Evolutionary conservation across 345 rosid genomes (phyloP), one percentile per base, ranked within the genome.

Genomic region (Raphanus raphanistrum): DNA sequence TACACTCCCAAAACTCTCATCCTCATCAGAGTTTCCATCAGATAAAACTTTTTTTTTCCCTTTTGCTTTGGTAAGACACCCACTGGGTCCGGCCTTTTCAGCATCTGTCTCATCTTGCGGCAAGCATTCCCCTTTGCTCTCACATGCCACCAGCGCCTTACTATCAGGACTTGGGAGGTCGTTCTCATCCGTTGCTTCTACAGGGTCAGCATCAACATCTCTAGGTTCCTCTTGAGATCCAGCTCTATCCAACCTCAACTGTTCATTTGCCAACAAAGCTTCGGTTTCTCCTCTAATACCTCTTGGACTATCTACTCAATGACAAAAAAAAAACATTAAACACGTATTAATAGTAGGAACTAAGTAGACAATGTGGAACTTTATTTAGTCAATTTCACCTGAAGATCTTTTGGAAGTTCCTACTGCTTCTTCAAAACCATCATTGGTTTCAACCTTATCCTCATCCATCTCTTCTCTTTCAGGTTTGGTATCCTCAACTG

Each of bases 1-100:
- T 31, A 88, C 96, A 78, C 98, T 95, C 82, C 88, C 97, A 45
- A 84, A 84, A 82, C 98, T 95, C 74, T 81, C 88, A 68, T 88
- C 80, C 1, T 71, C 80, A 0, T 45, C 15, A 45, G 13, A 45
- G 75, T 84, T 80, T 52, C 86, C 88, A 81, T 87, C 89, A 6
- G 92, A 89, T 63, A 86, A 78, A 75, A 87, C 90, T 82, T 83
- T 89, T 26, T 84, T 88, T 82, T 88, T 92, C 33, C 89, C 91
- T 83, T 86, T 85, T 2, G 17, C 82, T 62, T 68, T 74, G 43
- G 31, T 72, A 26, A n/a, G 83, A 73, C 57, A 28, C 62, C 70
- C 76, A 69, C 87, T 83, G 6, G 76, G 63, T 33, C 72, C 71
- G 25, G 59, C 72, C 21, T 21, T 21, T 21, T 21, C 21, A 21